These are phyloP conservation scores for Colletotrichum plurivorum DNA, from an alignment of 2,329 filamentous ascomycete genomes.

Conservation along the genomic window DNA sequence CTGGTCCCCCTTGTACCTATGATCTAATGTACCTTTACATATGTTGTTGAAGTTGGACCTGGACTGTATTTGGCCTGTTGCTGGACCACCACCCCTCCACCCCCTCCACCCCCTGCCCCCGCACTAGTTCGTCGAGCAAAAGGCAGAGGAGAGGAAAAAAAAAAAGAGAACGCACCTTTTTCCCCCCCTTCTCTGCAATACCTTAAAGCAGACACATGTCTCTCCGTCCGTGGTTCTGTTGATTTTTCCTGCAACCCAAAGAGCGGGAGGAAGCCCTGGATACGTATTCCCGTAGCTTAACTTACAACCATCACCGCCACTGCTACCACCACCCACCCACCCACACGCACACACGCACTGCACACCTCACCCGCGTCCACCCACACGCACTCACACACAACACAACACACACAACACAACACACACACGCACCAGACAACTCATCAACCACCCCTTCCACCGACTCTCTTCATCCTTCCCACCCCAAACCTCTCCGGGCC, in stretches of 20 bases:
- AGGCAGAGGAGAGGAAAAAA: conserved; percentile 8
- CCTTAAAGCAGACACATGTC: conserved; percentile 71
- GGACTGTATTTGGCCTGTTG: conserved; percentile 25
- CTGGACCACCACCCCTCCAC: conserved; percentile 36
- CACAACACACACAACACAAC: conserved; percentile 23
- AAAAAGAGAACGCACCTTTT: conserved; percentile 13
- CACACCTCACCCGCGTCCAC: conserved; percentile 41
- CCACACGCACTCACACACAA: conserved; percentile 29
- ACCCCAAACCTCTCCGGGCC: conserved; percentile 31
- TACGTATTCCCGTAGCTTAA: conserved; percentile 58
- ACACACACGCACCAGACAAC: conserved; percentile 33
- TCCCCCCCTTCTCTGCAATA: conserved; percentile 64
- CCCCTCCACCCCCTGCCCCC: conserved; percentile 32
- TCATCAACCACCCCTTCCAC: conserved; percentile 38
- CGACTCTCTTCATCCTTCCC: conserved; percentile 42
- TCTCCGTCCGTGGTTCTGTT: conserved; percentile 68
- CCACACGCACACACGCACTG: conserved; percentile 41
- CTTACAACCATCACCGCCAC: conserved; percentile 48
- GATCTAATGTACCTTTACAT: conserved; percentile 37
- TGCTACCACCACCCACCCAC: conserved; percentile 52
- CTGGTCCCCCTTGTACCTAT: conserved; percentile 21
- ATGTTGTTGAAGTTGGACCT: conserved; percentile 34
- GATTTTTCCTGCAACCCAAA: conserved; percentile 59
- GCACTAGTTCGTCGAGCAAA: conserved; percentile 37
- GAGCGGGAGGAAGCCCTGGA: conserved; percentile 51